Conservation (phyloP, 805 yeast species). For the Spathaspora gorwiae region DNA sequence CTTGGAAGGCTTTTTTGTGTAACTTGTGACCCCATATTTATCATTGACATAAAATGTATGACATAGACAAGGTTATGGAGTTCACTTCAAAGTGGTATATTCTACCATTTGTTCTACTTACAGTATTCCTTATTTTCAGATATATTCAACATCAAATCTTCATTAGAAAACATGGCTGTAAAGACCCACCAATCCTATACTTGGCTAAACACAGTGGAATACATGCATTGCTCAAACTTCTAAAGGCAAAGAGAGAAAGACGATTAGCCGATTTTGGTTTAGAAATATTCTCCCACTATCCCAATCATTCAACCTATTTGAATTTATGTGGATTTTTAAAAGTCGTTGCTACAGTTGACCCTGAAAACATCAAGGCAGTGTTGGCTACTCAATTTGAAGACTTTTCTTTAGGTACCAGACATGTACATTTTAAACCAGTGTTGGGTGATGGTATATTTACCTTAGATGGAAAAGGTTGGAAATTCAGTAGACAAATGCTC, state of each 20-base stretch:
- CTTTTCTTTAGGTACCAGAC: constrained; percentile 30
- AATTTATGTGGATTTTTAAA: constrained; percentile 12
- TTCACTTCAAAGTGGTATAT: no score
- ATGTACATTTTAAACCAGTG: constrained; percentile 25
- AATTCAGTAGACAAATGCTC: constrained; percentile 31
- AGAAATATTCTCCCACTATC: constrained; percentile 5
- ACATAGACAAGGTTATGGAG: no score
- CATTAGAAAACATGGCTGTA: constrained; percentile 15
- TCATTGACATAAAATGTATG: no score
- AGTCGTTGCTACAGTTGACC: constrained; percentile 26
- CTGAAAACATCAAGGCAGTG: constrained; percentile 34
- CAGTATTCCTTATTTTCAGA: no score
- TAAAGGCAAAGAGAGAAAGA: constrained; percentile 20
- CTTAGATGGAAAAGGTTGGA: constrained; percentile 37
- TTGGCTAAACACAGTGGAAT: constrained; percentile 6
- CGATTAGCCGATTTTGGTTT: constrained; percentile 17
- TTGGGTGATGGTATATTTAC: constrained; percentile 38
- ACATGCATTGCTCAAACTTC: constrained; percentile 8
- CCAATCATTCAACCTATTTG: constrained; percentile 6
- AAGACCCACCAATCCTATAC: constrained; percentile 8
- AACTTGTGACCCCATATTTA: no score
- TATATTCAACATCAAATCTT: constrained; percentile 6
- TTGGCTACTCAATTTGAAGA: constrained; percentile 37
- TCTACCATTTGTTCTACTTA: no score
- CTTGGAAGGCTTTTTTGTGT: no score